Base-by-base conservation (phyloP, 495 filamentous ascomycete species). In the Podospora pseudocomata region DNA sequence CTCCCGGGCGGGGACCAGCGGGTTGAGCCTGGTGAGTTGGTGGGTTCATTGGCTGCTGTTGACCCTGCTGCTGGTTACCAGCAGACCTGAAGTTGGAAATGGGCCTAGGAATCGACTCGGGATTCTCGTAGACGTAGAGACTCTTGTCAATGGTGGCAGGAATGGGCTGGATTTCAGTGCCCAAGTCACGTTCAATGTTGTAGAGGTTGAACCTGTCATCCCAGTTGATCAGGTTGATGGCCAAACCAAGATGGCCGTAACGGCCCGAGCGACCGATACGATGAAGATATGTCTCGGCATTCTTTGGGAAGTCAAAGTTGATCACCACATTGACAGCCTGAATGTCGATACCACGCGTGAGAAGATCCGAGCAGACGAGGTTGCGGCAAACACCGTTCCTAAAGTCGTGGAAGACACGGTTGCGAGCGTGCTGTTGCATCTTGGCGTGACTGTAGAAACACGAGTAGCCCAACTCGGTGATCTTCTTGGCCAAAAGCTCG, bases 281-380 rank as follows among this genome's bases (percentile, higher is more conserved):
- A 80, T 99, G 95, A 26, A 99, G 91, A 77, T 99, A 99, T 0
- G 95, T 99, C 79, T 99, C 95, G 26, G 95, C 96, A 74, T 99
- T 98, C 83, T 99, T 99, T 7, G 95, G 95, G 80, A 99, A 99
- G 76, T 99, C 95, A 73, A 99, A 99, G 80, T 99, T 99, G 85
- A 99, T 99, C 72, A 99, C 95, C 61, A 99, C 95, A 72, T 99
- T 99, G 71, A 99, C 95, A 20, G 96, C 95, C 82, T 99, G 95
- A 72, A 99, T 99, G 80, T 99, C 95, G 74, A 99, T 99, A 85
- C 95, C 95, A 75, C 95, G 94, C 67, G 95, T 99, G 39, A 99
- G 87, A 32, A 99, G 85, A 80, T 99, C 95, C 1, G 95, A 99
- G 80, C 95, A 99, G 65, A 99, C 95, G 9, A 99, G 86, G 76